phyloP scores from a whole-genome alignment of 768 basidiomycete species.

The Mycena vitilis region DNA sequence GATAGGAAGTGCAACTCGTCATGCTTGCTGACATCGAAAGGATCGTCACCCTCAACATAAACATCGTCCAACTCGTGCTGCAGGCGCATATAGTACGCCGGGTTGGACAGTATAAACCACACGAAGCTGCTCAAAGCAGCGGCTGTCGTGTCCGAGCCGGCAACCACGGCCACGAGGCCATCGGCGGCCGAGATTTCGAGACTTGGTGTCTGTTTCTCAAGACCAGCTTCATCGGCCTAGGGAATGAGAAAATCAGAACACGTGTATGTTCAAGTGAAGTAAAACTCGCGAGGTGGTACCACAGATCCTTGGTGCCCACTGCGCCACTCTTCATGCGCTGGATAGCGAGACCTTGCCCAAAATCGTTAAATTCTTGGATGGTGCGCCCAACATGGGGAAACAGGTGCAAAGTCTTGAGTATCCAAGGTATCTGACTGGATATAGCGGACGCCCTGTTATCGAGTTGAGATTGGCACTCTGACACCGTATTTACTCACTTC shows the following conservation, averaged over 20 bases:
- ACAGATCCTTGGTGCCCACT: conserved; percentile 55
- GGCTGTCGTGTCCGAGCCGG: conserved; percentile 54
- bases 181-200: conserved; percentile 50
- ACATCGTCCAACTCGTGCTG: conserved; percentile 48
- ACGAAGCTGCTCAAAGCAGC: conserved; percentile 47
- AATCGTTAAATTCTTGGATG: conserved; percentile 25
- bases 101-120: conserved; percentile 50
- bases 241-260: neutral
- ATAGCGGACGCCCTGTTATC: conserved; percentile 47
- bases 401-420: conserved; percentile 16
- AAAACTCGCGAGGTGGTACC: conserved; percentile 49
- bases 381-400: conserved; percentile 17
- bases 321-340: conserved; percentile 15
- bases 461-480: neutral
- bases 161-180: conserved; percentile 51
- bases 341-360: conserved; percentile 8
- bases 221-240: conserved; percentile 55
- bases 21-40: conserved; percentile 40
- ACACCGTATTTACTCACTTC: conserved; percentile 45
- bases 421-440: conserved; percentile 46
- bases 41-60: conserved; percentile 38
- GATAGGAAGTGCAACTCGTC: conserved; percentile 49
- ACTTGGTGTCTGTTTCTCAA: conserved; percentile 45
- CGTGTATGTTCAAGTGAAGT: neutral
- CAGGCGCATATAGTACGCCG: conserved; percentile 45